Evolutionary conservation across 73 alveolate genomes (phyloP), one percentile per base, ranked within the genome.

Genomic region (Paramecium sexaurelia): DNA sequence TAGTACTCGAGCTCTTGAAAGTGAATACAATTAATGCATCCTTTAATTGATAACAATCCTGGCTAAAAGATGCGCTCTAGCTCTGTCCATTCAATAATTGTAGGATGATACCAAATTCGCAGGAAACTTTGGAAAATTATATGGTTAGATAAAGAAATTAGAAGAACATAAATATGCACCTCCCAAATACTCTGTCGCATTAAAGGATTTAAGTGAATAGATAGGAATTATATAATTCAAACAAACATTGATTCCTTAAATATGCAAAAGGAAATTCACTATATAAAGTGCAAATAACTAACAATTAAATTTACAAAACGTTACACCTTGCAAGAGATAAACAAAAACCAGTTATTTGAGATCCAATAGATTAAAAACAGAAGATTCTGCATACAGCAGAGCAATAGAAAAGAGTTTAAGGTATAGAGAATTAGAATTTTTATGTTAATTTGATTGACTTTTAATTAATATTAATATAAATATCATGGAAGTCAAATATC

Each of bases 401-500:
- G 83, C 83, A 26, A 61, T 61, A 29, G 83, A 61, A 10, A 61
- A 61, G 83, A 61, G 83, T 61, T 61, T 61, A 20, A 61, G 83
- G 83, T 61, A 61, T 61, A 61, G 83, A 61, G 83, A 61, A 29
- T 61, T 61, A 32, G 83, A 61, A 20, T 61, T 61, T 61, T 61
- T 61, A 61, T 61, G 83, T 32, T 61, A 61, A 61, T 61, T 61
- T 61, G 83, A 61, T 61, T 61, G 83, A 61, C 67, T 61, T 61
- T n/a, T 61, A 61, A 61, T 61, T 61, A 61, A 61, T 61, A 61
- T 61, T 61, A 61, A 61, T 73, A 73, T 73, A 73, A 36, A 73
- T 36, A 73, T 73, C 26, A 78, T 78, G 90, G 90, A 78, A 78
- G 71, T 78, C 43, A 78, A 43, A 43, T 78, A 78, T 78, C 68